Percentiles rank a stretch among this genome's conserved stretches.
phyloP scores from a whole-genome alignment of 1,139 yeast species.

The Geotrichum aggregatum region DNA sequence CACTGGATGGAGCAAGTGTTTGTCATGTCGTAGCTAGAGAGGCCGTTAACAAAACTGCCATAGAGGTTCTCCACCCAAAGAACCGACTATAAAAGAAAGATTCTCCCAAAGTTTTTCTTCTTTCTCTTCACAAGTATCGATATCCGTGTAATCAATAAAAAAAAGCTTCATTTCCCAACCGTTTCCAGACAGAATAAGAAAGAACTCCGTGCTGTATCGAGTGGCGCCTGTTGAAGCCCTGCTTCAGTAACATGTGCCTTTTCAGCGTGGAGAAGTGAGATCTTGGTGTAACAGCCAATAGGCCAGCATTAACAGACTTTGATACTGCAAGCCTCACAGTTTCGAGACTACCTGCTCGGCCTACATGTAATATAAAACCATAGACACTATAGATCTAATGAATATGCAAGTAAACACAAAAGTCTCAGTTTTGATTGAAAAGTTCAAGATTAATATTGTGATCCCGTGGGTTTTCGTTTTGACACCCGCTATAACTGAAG shows the following conservation, averaged over 20 bases:
- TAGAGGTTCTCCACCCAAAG: too few relatives aligned
- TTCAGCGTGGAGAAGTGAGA: slow-evolving; percentile 2
- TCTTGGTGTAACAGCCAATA: not conserved
- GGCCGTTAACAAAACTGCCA: too few relatives aligned
- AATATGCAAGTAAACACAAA: not conserved
- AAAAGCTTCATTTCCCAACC: not conserved
- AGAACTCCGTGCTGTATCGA: slow-evolving; percentile 2
- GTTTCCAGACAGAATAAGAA: not conserved
- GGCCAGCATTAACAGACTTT: slow-evolving; percentile 12
- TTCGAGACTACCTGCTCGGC: slow-evolving; percentile 11
- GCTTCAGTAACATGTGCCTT: not conserved
- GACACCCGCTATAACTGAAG: not conserved
- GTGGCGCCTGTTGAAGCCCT: not conserved
- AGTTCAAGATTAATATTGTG: too few relatives aligned
- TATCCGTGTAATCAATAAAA: not conserved
- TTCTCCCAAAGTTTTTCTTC: not conserved
- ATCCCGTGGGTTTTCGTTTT: not conserved
- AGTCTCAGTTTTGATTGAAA: too few relatives aligned
- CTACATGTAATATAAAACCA: not conserved
- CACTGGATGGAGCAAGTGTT: slow-evolving; percentile 52
- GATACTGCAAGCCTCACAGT: slow-evolving; percentile 9
- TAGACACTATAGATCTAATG: too few relatives aligned
- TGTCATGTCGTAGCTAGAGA: not conserved
- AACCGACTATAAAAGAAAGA: too few relatives aligned
- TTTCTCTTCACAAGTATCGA: not conserved